Percentiles rank a stretch among this genome's conserved stretches.
These are phyloP conservation scores for Colletotrichum liriopes DNA, from an alignment of 2,329 filamentous ascomycete species.

Conservation along the genomic window DNA sequence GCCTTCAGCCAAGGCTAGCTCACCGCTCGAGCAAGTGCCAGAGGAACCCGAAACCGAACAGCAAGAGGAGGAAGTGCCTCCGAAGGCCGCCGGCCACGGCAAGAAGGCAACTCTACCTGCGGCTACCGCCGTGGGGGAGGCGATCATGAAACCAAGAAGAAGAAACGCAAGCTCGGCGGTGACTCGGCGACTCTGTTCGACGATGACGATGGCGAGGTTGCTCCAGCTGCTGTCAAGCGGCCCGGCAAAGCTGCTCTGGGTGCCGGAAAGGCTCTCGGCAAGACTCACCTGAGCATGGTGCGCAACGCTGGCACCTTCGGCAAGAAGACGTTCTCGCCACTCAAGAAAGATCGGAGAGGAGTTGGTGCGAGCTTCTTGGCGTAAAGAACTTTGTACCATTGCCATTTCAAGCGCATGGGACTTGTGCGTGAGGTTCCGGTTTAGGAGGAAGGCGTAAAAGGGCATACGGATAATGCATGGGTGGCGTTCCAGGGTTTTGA, in stretches of 20 bases:
- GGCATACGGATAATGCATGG: conserved; percentile 30
- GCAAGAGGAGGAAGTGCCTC: conserved; percentile 50
- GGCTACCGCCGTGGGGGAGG: conserved; percentile 51
- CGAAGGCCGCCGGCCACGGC: conserved; percentile 46
- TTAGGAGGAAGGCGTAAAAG: neutral
- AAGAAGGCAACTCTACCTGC: conserved; percentile 40
- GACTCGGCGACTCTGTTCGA: conserved; percentile 78
- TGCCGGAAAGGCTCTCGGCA: conserved; percentile 44
- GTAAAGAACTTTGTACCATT: conserved; percentile 46
- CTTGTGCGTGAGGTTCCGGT: conserved; percentile 3
- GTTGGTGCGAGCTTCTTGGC: conserved; percentile 74
- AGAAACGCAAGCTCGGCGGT: conserved; percentile 82
- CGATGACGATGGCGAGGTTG: conserved; percentile 71
- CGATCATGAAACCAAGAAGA: conserved; percentile 68
- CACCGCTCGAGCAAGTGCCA: conserved; percentile 56
- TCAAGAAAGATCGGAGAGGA: conserved; percentile 79
- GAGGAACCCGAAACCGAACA: conserved; percentile 53
- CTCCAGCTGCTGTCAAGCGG: conserved; percentile 46
- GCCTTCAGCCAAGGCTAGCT: conserved; percentile 53
- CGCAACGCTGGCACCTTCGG: conserved; percentile 63
- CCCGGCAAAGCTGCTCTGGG: conserved; percentile 53
- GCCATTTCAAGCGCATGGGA: neutral
- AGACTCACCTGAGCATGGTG: conserved; percentile 57
- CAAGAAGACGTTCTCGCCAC: conserved; percentile 75
- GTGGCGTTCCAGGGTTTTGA: conserved; percentile 22